phyloP scores from a whole-genome alignment of 768 basidiomycete genomes.

The Lactarius hatsudake region DNA sequence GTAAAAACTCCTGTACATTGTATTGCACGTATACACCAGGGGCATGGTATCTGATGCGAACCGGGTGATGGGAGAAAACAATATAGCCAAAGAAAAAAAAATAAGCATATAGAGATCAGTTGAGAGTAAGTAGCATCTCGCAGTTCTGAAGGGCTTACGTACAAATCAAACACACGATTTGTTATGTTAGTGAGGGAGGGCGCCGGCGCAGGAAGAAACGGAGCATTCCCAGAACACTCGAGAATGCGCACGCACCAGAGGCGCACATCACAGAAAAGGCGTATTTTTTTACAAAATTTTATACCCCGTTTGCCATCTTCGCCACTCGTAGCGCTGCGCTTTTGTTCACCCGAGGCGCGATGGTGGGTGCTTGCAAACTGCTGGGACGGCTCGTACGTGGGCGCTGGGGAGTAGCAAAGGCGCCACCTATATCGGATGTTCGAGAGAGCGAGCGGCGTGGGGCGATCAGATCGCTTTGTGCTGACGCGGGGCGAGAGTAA shows the following conservation, averaged over 20 bases:
- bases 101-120: slow-evolving; percentile 8
- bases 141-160: neutral
- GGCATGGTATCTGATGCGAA: slow-evolving; percentile 17
- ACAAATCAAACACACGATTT: neutral
- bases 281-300: neutral
- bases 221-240: slow-evolving; percentile 1
- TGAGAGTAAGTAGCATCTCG: slow-evolving; percentile 4
- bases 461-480: slow-evolving; percentile 13
- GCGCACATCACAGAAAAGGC: neutral
- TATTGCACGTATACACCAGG: slow-evolving; percentile 16
- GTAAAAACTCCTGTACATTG: slow-evolving; percentile 12
- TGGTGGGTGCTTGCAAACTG: slow-evolving; percentile 57
- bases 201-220: slow-evolving; percentile 14
- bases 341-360: slow-evolving; percentile 68
- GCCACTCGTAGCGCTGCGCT: slow-evolving; percentile 69
- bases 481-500: slow-evolving; percentile 14
- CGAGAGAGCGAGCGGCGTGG: slow-evolving; percentile 39
- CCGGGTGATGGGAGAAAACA: neutral
- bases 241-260: neutral
- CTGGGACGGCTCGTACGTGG: slow-evolving; percentile 46
- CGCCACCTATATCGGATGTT: slow-evolving; percentile 42
- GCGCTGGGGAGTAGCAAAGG: slow-evolving; percentile 31
- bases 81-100: neutral
- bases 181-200: slow-evolving; percentile 1
- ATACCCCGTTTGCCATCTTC: slow-evolving; percentile 50